phyloP scores from a whole-genome alignment of 192 early-diverging fungal species.

The Phlyctochytrium planicorne region DNA sequence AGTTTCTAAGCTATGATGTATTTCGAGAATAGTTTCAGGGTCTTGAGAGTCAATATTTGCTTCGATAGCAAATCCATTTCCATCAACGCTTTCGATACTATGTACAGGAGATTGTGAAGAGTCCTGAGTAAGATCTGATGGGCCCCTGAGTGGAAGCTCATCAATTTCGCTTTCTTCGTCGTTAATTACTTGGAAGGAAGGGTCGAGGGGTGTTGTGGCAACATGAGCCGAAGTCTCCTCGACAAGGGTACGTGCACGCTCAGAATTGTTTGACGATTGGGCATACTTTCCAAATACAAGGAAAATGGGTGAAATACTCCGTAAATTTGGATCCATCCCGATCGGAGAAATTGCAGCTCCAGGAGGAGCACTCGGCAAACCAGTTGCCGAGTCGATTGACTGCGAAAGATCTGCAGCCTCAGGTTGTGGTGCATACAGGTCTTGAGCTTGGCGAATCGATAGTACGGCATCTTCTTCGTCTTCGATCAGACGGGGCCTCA shows the following conservation, averaged over 20 bases:
- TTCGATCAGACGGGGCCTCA: neutral
- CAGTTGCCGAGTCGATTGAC: neutral
- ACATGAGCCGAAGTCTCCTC: too few relatives aligned
- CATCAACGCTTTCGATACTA: neutral
- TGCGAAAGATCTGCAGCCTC: neutral
- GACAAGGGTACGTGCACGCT: too few relatives aligned
- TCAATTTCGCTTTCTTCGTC: too few relatives aligned
- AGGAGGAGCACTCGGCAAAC: neutral
- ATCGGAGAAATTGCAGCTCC: neutral
- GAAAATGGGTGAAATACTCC: too few relatives aligned
- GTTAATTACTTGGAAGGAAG: too few relatives aligned
- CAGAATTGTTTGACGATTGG: too few relatives aligned
- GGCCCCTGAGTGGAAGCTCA: too few relatives aligned
- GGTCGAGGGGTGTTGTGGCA: too few relatives aligned
- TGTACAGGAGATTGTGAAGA: too few relatives aligned
- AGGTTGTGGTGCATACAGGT: neutral
- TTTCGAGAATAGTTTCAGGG: neutral
- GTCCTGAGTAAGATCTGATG: too few relatives aligned
- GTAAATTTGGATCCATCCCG: too few relatives aligned
- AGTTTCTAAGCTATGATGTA: neutral
- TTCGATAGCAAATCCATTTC: neutral
- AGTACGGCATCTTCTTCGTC: neutral
- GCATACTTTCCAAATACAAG: too few relatives aligned
- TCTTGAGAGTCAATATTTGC: neutral
- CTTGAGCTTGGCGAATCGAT: neutral